Base-by-base conservation (phyloP, 352 stramenopile genomes). In the Pythium pyrilobum region DNA sequence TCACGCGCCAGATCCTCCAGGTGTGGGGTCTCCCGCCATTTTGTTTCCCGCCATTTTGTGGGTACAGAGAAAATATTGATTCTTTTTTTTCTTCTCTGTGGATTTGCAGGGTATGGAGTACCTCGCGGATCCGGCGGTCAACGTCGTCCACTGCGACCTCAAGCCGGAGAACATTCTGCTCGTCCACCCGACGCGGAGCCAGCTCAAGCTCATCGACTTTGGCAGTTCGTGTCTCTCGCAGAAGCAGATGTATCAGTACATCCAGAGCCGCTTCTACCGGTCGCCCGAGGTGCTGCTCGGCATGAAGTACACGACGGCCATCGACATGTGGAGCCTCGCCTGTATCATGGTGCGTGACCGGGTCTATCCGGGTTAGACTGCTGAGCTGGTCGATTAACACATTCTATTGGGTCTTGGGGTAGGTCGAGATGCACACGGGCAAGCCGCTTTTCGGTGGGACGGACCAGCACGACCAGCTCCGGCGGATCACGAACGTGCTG, bases 131-230 rank as follows among this genome's bases (percentile, higher is more conserved):
- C 79, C 82, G 0, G 86, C 94, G 45, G 87, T 99, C 18, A 95
- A 98, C 62, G 88, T 99, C 29, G 98, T 99, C 49, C 97, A 99
- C 71, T 99, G 96, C 71, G 97, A 99, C 77, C 77, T 99, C 21
- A 99, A 99, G 69, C 97, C 97, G 5, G 97, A 99, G 71, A 99
- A 99, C 69, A 98, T 99, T 54, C 60, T 99, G 53, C 67, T 99
- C 16, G 76, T 89, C 33, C 82, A 97, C 51, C 88, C 90, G 3
- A 97, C 95, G 21, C 91, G 96, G 38, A 98, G 88, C 64, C 94
- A 89, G 18, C 87, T 99, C 47, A 99, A 99, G 74, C 77, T 99
- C 4, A 99, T 99, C 64, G 97, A 99, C 72, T 99, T 99, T 80
- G 97, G 97, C 38, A 98, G 88, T 53, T 98, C 92, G 2, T 99